Conservation (phyloP, 2,329 filamentous ascomycete species). For the Aureobasidium sp. region DNA sequence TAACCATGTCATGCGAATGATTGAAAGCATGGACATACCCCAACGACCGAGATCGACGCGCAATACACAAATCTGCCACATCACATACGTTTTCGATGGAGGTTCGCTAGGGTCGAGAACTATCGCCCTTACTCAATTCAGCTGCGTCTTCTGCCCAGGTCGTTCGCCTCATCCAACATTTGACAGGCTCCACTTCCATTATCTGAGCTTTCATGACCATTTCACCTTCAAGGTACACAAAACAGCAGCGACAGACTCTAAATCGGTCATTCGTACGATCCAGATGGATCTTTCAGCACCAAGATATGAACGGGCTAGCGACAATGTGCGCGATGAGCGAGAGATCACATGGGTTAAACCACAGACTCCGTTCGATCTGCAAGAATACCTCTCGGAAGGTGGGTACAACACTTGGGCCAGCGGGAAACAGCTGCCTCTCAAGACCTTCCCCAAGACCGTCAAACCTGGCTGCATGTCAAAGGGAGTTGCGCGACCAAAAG, state of each 20-base stretch:
- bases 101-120: slow-evolving; percentile 7
- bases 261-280: slow-evolving; percentile 3
- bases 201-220: slow-evolving; percentile 30
- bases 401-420: slow-evolving; percentile 21
- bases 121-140: slow-evolving; percentile 18
- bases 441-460: background rate
- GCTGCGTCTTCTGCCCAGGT: slow-evolving; percentile 23
- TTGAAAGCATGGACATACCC: slow-evolving; percentile 19
- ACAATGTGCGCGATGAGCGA: slow-evolving; percentile 23
- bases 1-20: background rate
- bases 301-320: slow-evolving; percentile 23
- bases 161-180: slow-evolving; percentile 22
- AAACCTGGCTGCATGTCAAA: background rate
- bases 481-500: background rate
- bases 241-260: background rate
- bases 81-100: slow-evolving; percentile 17
- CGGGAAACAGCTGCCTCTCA: background rate
- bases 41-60: slow-evolving; percentile 20
- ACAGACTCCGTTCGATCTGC: slow-evolving; percentile 29
- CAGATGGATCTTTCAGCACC: slow-evolving; percentile 18
- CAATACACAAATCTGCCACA: background rate
- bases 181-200: slow-evolving; percentile 30
- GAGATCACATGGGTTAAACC: slow-evolving; percentile 31
- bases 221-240: slow-evolving; percentile 26
- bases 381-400: slow-evolving; percentile 30